These are phyloP conservation scores for Saccharomycopsis schoenii DNA, from an alignment of 805 yeast species.

Conservation along the genomic window DNA sequence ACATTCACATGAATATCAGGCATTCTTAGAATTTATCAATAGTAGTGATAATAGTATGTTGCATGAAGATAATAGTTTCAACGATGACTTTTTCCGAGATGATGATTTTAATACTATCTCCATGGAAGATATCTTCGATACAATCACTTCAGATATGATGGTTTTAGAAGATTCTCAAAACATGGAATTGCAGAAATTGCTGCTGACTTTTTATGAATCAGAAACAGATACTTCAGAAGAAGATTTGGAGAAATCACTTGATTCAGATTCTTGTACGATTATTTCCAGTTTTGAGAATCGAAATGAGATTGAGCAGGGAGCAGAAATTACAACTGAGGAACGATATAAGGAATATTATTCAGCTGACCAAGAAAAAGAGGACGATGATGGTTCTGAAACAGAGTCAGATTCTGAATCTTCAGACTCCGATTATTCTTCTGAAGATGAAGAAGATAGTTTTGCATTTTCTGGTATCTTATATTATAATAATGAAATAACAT, in stretches of 20 bases:
- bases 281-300: neutral
- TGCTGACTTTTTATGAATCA: constrained; percentile 6
- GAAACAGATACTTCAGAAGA: constrained; percentile 18
- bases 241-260: constrained; percentile 3
- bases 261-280: neutral
- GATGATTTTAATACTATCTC: constrained; percentile 18
- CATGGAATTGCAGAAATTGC: neutral
- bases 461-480: neutral
- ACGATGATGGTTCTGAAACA: too few species aligned
- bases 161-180: neutral
- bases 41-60: constrained; percentile 10
- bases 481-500: constrained; percentile 1
- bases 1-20: neutral
- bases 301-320: neutral
- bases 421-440: neutral
- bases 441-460: constrained; percentile 7
- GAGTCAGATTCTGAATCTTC: neutral
- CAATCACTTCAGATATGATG: neutral
- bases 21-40: constrained; percentile 6
- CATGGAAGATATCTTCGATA: constrained; percentile 17
- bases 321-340: neutral
- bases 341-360: neutral
- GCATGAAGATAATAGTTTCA: constrained; percentile 8
- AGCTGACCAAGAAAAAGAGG: neutral
- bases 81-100: constrained; percentile 16